Evolutionary conservation across 805 yeast genomes (phyloP), one percentile per base, ranked within the genome.

Genomic region (Pichia paraexigua): DNA sequence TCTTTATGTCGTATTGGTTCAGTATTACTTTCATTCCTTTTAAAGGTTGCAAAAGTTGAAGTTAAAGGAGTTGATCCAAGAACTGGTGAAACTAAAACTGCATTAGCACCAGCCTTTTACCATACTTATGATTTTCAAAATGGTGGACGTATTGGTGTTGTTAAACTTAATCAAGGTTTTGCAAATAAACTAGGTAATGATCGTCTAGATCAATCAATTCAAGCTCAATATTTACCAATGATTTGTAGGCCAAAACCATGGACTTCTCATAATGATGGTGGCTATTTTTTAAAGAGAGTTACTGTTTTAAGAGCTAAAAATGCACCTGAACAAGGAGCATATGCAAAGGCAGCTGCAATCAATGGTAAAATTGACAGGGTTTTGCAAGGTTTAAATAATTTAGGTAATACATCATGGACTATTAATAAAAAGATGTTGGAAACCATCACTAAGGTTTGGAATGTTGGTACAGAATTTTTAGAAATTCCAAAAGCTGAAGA

Each of bases 341-440:
- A 94, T 63, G 73, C 92, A 47, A 84, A 81, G 60, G 94, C 95
- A 0, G 96, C 97, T 2, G 79, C 89, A 11, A 82, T 80, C 28
- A 74, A 83, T 27, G 79, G 82, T 11, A 79, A 78, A 46, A 69
- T 94, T 53, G 80, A 79, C 41, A 68, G 73, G 15, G 85, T 94
- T 17, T 86, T 83, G 61, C 77, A 79, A 47, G 98, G 97, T 5
- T 73, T 91, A 53, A 90, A 89, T 63, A 92, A 86, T 15, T 69
- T 92, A 50, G 98, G 98, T 9, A 71, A 75, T 41, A 87, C 98
- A 2, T 77, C 96, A 0, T 94, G 99, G 99, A 86, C 97, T 1
- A 83, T 94, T 35, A 94, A 94, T 65, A 78, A 80, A 48, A 73
- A 71, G 24, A 72, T 94, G 7, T 82, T 88, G 56, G 75, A 81